Base-by-base conservation (phyloP, 768 basidiomycete species). In the Pleurotus cornucopiae region DNA sequence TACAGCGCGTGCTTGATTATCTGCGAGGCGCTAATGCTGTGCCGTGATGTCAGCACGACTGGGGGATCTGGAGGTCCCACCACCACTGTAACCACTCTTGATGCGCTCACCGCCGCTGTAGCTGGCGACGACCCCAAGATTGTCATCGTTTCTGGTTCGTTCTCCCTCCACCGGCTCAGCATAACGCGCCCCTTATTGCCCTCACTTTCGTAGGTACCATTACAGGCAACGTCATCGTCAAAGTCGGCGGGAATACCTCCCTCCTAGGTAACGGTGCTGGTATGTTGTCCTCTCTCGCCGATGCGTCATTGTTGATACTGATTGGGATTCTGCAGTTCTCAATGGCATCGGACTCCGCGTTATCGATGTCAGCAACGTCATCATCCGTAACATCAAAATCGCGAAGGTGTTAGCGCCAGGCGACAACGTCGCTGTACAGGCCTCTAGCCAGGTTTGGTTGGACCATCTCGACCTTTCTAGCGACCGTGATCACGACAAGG, bases 361-460 rank as follows among this genome's bases (percentile, higher is more conserved):
- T 38, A 55, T 76, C 47, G 62, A 73, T 39, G 71, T 69, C 46
- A 63, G 56, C 46, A 78, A 79, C 52, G 77, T 79, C 54, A 79
- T 79, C 63, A 72, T 79, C 59, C 72, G 78, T 30, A 79, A 79
- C 60, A 65, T 79, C 62, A 77, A 76, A 60, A 74, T 79, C 47
- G 72, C 74, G 21, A 79, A 78, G 63, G 78, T 79, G 26, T 63
- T 78, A 1, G 77, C 77, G 23, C 71, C 71, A 46, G 77, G 77
- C 30, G 78, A 79, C 63, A 75, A 75, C 25, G 67, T 79, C 26
- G 77, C 72, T 25, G 69, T 77, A 45, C 76, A 77, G 54, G 60
- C 66, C 11, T 60, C 76, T 6, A 63, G 62, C 53, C 67, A 73
- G 57, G 74, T 78, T n/a, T 78, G 75, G 74, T 57, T 78, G 49